These are phyloP conservation scores for Suillus brevipes DNA, from an alignment of 768 basidiomycete species.

Conservation along the genomic window DNA sequence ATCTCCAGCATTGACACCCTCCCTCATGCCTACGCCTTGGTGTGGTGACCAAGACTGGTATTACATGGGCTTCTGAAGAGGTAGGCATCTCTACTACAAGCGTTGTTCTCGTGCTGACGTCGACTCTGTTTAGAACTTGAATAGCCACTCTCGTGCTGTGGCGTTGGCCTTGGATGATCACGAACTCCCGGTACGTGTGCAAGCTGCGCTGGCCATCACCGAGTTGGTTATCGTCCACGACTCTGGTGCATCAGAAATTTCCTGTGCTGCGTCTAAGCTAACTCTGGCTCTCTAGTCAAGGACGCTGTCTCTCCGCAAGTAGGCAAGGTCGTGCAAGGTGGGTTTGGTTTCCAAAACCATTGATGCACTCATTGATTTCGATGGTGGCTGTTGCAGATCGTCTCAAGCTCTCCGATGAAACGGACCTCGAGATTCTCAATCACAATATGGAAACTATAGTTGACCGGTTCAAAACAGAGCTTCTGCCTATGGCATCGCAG, in stretches of 20 bases:
- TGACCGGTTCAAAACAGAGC: not conserved
- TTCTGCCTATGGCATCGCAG: not conserved
- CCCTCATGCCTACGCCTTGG: slow-evolving; percentile 52
- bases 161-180: slow-evolving; percentile 71
- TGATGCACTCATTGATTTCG: too few relatives aligned
- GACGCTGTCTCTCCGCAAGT: slow-evolving; percentile 36
- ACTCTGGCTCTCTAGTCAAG: slow-evolving; percentile 49
- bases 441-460: not conserved
- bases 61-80: slow-evolving; percentile 64
- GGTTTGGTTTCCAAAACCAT: slow-evolving; percentile 10
- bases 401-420: too few relatives aligned
- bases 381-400: too few relatives aligned
- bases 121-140: slow-evolving; percentile 49
- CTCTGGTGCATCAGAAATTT: slow-evolving; percentile 45
- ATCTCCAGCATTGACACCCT: slow-evolving; percentile 53
- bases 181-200: slow-evolving; percentile 81
- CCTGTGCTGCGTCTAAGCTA: not conserved
- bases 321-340: slow-evolving; percentile 70
- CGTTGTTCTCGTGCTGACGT: slow-evolving; percentile 1
- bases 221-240: slow-evolving; percentile 69
- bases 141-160: slow-evolving; percentile 62
- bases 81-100: slow-evolving; percentile 35
- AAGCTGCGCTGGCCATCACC: slow-evolving; percentile 78
- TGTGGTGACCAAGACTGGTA: slow-evolving; percentile 66
- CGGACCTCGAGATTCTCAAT: not conserved